Evolutionary conservation across 2,329 filamentous ascomycete species (phyloP), one percentile per base, ranked within the genome.

Genomic region (Arachnomyces sp.): DNA sequence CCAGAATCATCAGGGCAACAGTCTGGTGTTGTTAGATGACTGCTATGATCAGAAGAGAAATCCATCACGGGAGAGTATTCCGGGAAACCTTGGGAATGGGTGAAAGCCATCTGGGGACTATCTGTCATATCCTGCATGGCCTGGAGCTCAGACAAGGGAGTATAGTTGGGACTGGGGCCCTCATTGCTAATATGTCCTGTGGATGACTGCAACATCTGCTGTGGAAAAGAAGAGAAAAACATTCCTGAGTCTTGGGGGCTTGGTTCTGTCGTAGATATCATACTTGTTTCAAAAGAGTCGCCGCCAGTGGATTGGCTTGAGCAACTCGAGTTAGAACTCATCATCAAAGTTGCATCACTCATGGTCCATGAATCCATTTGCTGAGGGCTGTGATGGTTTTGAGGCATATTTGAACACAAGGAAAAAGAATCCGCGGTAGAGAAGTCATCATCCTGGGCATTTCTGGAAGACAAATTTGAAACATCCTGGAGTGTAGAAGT

Each of bases 401-500:
- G 57, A 44, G 53, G 52, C 41, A 59, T 54, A 51, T 52, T 62
- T 49, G 63, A 65, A 54, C 59, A 63, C 45, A 65, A 57, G 44
- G 63, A 63, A 47, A 63, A 63, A 46, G 49, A 59, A 55, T 64
- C 62, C 52, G 62, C 60, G 52, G 57, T 61, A 40, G 60, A 61
- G 45, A 65, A 53, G 43, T 67, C 63, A 62, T 65, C 59, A 63
- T 66, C 63, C 57, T 63, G 62, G 55, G 56, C 40, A 47, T 53
- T 52, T 53, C 57, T 60, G 48, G 63, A 58, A 52, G 57, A 48
- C 52, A 63, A 54, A 50, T 59, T 61, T 53, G 60, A 54, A 35
- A 61, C 51, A 53, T 60, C 62, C 51, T 56, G 60, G 42, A 58
- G 46, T 48, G 60, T 48, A 49, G 59, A 51, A 46, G 45, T 52